Evolutionary conservation across 1,284 basidiomycete species (phyloP).

Genomic region (Ceratobasidium sp.): DNA sequence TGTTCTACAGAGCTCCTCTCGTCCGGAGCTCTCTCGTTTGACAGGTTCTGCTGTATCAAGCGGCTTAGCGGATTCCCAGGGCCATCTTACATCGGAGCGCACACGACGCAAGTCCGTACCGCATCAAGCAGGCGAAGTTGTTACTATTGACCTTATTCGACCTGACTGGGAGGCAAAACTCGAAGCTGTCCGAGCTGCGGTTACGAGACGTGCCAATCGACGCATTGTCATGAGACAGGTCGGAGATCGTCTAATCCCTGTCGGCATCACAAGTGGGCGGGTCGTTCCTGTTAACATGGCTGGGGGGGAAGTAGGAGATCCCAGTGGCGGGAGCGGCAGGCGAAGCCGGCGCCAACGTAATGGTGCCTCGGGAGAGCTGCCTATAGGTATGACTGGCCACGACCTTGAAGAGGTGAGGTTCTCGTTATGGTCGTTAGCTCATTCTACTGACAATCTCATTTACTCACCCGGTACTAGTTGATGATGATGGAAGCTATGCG

Average conservation of each 20-base stretch:
- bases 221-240: slow-evolving; percentile 99
- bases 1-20: slow-evolving; percentile 11
- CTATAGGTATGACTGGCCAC: slow-evolving; percentile 77
- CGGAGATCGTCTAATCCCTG: slow-evolving; percentile 95
- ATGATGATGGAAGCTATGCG: slow-evolving; percentile 99
- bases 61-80: slow-evolving; percentile 62
- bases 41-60: slow-evolving; percentile 50
- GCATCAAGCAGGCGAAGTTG: slow-evolving; percentile 85
- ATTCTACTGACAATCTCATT: slow-evolving; percentile 15
- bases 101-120: slow-evolving; percentile 82
- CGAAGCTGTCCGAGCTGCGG: slow-evolving; percentile 87
- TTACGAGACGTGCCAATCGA: slow-evolving; percentile 90
- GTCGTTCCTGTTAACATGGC: slow-evolving; percentile 67
- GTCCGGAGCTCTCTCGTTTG: slow-evolving; percentile 50
- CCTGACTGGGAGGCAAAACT: slow-evolving; percentile 96
- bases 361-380: slow-evolving; percentile 66
- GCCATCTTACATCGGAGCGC: slow-evolving; percentile 54
- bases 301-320: slow-evolving; percentile 58
- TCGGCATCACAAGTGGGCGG: slow-evolving; percentile 89
- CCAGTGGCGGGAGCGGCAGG: slow-evolving; percentile 63
- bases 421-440: slow-evolving; percentile 28
- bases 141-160: slow-evolving; percentile 92
- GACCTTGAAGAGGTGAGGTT: slow-evolving; percentile 87
- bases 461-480: slow-evolving; percentile 65
- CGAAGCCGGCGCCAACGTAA: slow-evolving; percentile 47